Evolutionary conservation across 805 yeast species (phyloP), one percentile per base, ranked within the genome.

Genomic region (Wickerhamomyces bisporus): DNA sequence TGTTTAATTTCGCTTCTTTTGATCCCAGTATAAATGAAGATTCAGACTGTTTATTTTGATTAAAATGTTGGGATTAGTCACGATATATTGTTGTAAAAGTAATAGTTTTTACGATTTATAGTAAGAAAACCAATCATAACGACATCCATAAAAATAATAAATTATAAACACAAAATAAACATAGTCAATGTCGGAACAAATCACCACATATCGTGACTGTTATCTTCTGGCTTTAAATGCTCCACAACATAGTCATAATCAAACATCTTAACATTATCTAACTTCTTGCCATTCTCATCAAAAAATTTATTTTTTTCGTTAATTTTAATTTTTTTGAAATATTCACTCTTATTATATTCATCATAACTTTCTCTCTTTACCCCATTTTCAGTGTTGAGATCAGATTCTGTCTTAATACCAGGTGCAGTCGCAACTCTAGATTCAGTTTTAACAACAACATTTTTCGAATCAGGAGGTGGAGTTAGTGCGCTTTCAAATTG

Each of bases 201-300:
- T 26, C n/a, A 26, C 28, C 28, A 26, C 28, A n/a, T n/a, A 12
- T 26, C 28, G 13, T 9, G 15, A 12, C n/a, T 6, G 13, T 26
- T 11, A 6, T 26, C 28, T 26, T 26, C 28, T 6, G 6, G 13
- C 13, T 27, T 34, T 25, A 42, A 33, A 28, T 40, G 41, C 2
- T 30, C 15, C 4, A 40, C 17, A 13, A 51, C 45, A 31, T 34
- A 53, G 15, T 50, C 51, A 24, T 32, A 49, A 26, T 46, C 45
- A 56, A 56, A 53, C 47, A 51, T 45, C 35, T 36, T 15, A 10
- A 46, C 52, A 30, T 12, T 26, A 12, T 44, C 40, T 17, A 51
- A 23, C 11, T 31, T 28, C 2, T 37, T 39, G 24, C 31, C 45
- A 15, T 44, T 42, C 32, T 51, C 52, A 34, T 51, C 48, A 23